A percentile compares a stretch with the other conserved stretches of the same genome.
Evolutionary conservation across 257 asterid species (phyloP).

Genomic region (Solanum lycopersicoides): DNA sequence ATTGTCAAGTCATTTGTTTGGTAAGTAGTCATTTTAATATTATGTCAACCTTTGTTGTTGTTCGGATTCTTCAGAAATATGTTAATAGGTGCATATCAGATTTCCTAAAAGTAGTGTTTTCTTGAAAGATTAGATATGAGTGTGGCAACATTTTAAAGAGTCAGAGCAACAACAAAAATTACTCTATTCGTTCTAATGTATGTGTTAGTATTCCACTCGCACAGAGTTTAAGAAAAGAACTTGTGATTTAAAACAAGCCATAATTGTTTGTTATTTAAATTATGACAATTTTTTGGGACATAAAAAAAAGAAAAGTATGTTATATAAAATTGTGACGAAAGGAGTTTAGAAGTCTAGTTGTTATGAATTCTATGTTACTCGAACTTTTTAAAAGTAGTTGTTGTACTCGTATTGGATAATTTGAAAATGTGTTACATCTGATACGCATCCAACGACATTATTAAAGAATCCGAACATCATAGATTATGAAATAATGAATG

Average conservation of each 20-base stretch:
- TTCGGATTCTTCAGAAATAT: background rate
- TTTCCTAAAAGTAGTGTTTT: background rate
- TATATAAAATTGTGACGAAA: background rate
- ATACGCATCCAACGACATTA: background rate
- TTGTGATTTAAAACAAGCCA: background rate
- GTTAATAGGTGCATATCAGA: fast-evolving
- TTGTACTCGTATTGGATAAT: too few relatives aligned
- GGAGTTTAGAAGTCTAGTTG: background rate
- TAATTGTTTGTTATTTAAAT: background rate
- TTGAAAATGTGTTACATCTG: background rate
- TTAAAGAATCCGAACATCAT: background rate
- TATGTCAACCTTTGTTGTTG: background rate
- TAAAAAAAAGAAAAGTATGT: background rate
- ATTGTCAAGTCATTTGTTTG: slow-evolving; percentile 80
- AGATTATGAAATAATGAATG: background rate
- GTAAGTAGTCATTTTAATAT: slow-evolving; percentile 19
- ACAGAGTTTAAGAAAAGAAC: too few relatives aligned
- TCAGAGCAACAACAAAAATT: background rate
- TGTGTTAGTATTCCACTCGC: too few relatives aligned
- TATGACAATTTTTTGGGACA: background rate
- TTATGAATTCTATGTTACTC: background rate
- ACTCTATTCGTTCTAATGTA: background rate
- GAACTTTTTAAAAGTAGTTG: background rate
- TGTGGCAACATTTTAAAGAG: too few relatives aligned
- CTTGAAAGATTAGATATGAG: background rate